These are phyloP conservation scores for Scheffersomyces segobiensis DNA, from an alignment of 1,139 yeast species.

Conservation along the genomic window DNA sequence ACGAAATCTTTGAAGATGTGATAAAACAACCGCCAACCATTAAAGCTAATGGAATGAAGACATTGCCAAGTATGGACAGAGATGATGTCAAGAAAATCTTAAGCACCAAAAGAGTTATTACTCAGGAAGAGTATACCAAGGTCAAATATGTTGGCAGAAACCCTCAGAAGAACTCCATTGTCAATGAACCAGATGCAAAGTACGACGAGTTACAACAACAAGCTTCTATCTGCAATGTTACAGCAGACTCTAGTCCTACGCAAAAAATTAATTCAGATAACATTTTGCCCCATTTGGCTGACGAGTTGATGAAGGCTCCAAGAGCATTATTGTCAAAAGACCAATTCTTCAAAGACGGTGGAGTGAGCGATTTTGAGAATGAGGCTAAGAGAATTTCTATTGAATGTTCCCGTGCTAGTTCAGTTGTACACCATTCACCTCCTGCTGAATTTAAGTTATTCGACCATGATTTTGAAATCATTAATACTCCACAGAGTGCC, in stretches of 20 bases:
- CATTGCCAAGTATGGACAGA: conserved; percentile 50
- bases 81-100: conserved; percentile 46
- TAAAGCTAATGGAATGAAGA: conserved; percentile 40
- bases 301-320: conserved; percentile 37
- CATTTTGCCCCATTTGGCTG: conserved; percentile 33
- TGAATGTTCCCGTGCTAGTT: conserved; percentile 14
- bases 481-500: background rate
- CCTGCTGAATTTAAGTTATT: conserved; percentile 14
- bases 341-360: conserved; percentile 26
- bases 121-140: conserved; percentile 44
- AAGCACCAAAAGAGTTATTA: conserved; percentile 39
- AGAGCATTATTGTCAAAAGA: conserved; percentile 34
- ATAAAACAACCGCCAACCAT: conserved; percentile 35
- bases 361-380: conserved; percentile 26
- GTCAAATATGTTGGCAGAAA: conserved; percentile 33
- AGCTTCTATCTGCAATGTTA: conserved; percentile 42
- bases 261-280: conserved; percentile 2
- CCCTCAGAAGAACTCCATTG: conserved; percentile 31
- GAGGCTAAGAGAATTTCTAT: conserved; percentile 10
- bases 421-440: conserved; percentile 23
- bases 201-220: conserved; percentile 38
- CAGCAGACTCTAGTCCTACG: conserved; percentile 23
- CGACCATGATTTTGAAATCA: background rate
- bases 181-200: conserved; percentile 26
- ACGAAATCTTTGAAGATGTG: conserved; percentile 46